Evolutionary conservation across 208 protist genomes (phyloP), one percentile per base, ranked within the genome.

Genomic region (Porcisia hertigi): DNA sequence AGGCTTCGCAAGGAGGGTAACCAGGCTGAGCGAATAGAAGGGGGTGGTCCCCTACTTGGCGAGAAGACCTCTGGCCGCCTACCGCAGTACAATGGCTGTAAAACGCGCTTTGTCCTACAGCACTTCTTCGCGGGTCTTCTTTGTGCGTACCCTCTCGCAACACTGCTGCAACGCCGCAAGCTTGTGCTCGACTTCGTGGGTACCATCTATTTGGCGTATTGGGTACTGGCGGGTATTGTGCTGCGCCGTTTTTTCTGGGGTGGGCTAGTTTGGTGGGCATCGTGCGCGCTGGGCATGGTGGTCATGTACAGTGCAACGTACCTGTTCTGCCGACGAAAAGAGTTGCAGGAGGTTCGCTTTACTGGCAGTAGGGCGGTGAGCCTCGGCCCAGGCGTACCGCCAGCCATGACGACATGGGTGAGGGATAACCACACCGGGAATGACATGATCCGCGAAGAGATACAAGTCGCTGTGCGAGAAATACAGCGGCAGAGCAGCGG

Each of bases 111-210:
- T 71, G 86, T 93, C 69, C 30, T 85, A 7, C 86, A 94, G 83
- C 93, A 97, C 63, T 9, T 93, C 2, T n/a, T 89, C 4, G 74
- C 88, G 4, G 83, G 85, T 2, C 3, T 88, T 3, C 16, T 75
- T 16, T 73, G 88, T 30, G 75, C 88, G 25, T 86, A 85, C 58
- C 89, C 89, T 11, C 88, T 97, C 0, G 80, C 91, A 11, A 20
- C 80, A 23, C 80, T 88, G 0, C 84, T 97, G 45, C 87, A 91
- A 66, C 93, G 93, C 12, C 91, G 91, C 53, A 95, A 95, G 74
- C 85, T 95, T 55, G 90, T 93, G 8, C 70, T 89, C 0, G 93
- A 97, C 75, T 97, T 97, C 75, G 81, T 89, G 23, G 67, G 79
- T 34, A 96, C 93, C 77, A 80, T 95, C 23, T 97, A 96, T 71